A percentile compares a stretch with the other conserved stretches of the same genome.
phyloP scores from a whole-genome alignment of 2,329 filamentous ascomycete genomes.

The Lecanicillium sp. region DNA sequence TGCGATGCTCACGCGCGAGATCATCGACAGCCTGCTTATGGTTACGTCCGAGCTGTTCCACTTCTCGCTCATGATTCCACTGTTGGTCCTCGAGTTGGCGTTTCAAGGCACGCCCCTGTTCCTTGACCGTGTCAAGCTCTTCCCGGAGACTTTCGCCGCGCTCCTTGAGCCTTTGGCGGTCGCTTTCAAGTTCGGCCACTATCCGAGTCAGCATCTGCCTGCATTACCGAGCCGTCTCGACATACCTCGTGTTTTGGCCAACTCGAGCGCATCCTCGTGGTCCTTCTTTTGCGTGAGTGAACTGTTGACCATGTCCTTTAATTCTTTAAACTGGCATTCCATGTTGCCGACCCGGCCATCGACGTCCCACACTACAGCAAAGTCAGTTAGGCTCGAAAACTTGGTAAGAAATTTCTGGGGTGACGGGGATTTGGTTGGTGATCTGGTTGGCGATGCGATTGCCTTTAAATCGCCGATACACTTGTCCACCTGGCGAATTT shows the following conservation, averaged over 20 bases:
- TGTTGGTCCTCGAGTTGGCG: constrained; percentile 31
- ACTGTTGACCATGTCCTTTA: constrained; percentile 67
- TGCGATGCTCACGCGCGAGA: constrained; percentile 29
- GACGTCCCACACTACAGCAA: constrained; percentile 67
- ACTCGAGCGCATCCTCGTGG: constrained; percentile 66
- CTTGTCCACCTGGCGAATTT: constrained; percentile 28
- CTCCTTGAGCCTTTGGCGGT: constrained; percentile 40
- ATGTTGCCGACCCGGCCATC: constrained; percentile 70
- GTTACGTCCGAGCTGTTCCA: constrained; percentile 43
- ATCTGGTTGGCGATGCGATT: constrained; percentile 33
- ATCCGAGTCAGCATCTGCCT: constrained; percentile 12
- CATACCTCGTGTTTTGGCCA: constrained; percentile 69
- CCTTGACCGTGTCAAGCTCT: constrained; percentile 49
- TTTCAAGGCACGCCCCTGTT: constrained; percentile 30
- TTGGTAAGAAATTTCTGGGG: constrained; percentile 58
- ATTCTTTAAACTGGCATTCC: constrained; percentile 63
- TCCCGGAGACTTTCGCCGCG: constrained; percentile 49
- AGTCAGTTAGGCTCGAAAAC: constrained; percentile 62
- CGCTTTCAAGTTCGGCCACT: constrained; percentile 46
- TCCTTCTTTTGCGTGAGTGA: constrained; percentile 62
- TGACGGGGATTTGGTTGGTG: constrained; percentile 36
- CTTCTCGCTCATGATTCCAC: constrained; percentile 40
- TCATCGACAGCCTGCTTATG: constrained; percentile 31
- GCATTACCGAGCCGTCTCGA: constrained; percentile 24
- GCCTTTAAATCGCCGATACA: constrained; percentile 30